phyloP scores from a whole-genome alignment of 208 protist species.

The Lotmaria passim region DNA sequence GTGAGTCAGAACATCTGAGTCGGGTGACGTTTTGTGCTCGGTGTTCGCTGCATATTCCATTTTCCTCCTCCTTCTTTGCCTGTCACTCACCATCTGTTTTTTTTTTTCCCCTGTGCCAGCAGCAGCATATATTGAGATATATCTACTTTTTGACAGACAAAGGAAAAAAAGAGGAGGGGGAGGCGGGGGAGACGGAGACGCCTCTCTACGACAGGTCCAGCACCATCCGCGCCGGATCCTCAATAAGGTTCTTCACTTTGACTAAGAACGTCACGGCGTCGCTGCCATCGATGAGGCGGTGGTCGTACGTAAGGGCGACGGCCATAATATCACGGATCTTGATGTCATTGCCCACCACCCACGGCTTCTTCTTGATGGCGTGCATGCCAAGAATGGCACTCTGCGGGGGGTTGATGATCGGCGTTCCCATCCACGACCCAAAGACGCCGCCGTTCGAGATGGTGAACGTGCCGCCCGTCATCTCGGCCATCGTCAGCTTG shows the following conservation, averaged over 20 bases:
- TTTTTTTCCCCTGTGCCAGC: too few relatives aligned
- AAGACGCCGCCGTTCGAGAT: constrained; percentile 99
- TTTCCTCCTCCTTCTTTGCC: background rate
- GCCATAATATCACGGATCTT: constrained; percentile 98
- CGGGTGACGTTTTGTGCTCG: too few relatives aligned
- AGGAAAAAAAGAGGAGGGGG: background rate
- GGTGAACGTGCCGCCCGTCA: constrained; percentile 99
- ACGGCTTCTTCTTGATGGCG: constrained; percentile 96
- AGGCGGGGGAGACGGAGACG: background rate
- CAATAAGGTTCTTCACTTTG: constrained; percentile 97
- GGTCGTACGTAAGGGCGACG: constrained; percentile 99
- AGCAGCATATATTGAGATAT: background rate
- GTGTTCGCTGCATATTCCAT: too few relatives aligned
- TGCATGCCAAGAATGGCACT: constrained; percentile 99
- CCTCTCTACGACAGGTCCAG: constrained; percentile 86
- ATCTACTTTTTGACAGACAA: background rate
- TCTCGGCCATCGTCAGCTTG: constrained; percentile 96
- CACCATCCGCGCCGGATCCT: constrained; percentile 95
- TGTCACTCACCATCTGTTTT: background rate
- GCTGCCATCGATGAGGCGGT: constrained; percentile 98
- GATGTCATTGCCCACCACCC: constrained; percentile 92
- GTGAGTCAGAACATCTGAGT: too few relatives aligned
- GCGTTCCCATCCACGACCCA: constrained; percentile 98
- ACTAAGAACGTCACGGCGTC: constrained; percentile 98
- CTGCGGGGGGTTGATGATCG: constrained; percentile 99